phyloP scores from a whole-genome alignment of 2,329 filamentous ascomycete genomes.

The Aspergillus ruber region DNA sequence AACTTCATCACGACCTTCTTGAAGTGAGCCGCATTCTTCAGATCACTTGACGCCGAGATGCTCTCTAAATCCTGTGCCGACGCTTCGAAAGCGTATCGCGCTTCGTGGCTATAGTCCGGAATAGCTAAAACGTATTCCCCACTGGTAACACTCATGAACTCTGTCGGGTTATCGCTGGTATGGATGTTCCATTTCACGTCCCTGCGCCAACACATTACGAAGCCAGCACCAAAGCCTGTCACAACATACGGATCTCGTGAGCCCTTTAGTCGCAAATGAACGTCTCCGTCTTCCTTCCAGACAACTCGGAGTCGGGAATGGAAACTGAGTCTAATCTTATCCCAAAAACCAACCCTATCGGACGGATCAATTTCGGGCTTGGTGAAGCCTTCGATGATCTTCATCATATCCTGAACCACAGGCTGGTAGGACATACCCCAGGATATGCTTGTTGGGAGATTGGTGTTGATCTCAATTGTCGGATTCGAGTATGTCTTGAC shows the following conservation, averaged over 20 bases:
- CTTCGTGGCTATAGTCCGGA: constrained; percentile 86
- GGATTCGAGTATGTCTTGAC: constrained; percentile 97
- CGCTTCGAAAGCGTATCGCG: constrained; percentile 54
- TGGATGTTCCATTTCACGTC: constrained; percentile 85
- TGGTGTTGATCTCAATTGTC: constrained; percentile 85
- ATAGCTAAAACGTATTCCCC: constrained; percentile 92
- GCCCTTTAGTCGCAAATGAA: constrained; percentile 83
- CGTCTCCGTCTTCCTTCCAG: constrained; percentile 94
- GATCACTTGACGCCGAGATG: constrained; percentile 55
- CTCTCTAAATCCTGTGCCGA: constrained; percentile 51
- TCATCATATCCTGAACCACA: constrained; percentile 99
- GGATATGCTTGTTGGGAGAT: constrained; percentile 83
- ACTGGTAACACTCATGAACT: constrained; percentile 93
- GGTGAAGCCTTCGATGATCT: constrained; percentile 94
- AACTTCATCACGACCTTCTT: constrained; percentile 99
- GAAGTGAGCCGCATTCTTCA: constrained; percentile 73
- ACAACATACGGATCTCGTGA: constrained; percentile 89
- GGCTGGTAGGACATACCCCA: constrained; percentile 98
- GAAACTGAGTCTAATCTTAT: constrained; percentile 91
- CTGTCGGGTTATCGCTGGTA: constrained; percentile 76
- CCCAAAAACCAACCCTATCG: constrained; percentile 94
- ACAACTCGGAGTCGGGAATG: constrained; percentile 83
- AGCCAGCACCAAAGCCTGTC: constrained; percentile 86
- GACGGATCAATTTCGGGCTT: constrained; percentile 92
- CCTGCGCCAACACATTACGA: constrained; percentile 97